A percentile compares a stretch with the other conserved stretches of the same genome.
Conservation (phyloP, 176 grass and related monocot species). For the Oryza glumipatula region DNA sequence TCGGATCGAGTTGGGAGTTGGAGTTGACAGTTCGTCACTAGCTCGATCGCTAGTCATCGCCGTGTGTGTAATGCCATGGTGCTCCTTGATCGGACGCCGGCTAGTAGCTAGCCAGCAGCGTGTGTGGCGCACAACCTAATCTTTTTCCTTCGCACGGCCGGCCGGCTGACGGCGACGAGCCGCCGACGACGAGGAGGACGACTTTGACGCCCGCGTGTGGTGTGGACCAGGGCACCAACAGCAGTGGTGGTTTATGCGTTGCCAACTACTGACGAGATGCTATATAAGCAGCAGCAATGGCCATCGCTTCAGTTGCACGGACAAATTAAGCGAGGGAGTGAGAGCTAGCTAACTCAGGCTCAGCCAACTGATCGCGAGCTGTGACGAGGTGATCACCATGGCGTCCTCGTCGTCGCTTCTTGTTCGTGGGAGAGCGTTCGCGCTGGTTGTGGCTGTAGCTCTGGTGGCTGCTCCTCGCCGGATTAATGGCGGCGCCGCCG, state of each 20-base stretch:
- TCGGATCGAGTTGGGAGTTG: not conserved
- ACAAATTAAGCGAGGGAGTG: not conserved
- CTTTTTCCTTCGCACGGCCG: no score
- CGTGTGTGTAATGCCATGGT: no score
- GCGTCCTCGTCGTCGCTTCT: constrained; percentile 17
- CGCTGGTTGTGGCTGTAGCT: not conserved
- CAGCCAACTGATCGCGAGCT: not conserved
- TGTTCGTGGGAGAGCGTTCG: constrained; percentile 3
- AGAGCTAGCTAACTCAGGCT: not conserved
- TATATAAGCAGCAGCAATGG: constrained; percentile 2
- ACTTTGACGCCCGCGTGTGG: constrained; percentile 7
- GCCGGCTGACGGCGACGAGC: no score
- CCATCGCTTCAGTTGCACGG: not conserved
- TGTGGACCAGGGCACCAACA: no score
- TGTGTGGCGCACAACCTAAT: no score
- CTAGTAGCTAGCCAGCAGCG: not conserved
- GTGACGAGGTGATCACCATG: constrained; percentile 2
- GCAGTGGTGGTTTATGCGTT: not conserved
- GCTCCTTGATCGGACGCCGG: no score
- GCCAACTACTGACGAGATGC: not conserved
- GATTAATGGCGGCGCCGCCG: not conserved
- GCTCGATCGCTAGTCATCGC: not conserved
- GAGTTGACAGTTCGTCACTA: not conserved
- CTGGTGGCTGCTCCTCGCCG: constrained; percentile 8
- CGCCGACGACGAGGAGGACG: not conserved